Base-by-base conservation (phyloP, 352 stramenopile species). In the Pythium biforme region DNA sequence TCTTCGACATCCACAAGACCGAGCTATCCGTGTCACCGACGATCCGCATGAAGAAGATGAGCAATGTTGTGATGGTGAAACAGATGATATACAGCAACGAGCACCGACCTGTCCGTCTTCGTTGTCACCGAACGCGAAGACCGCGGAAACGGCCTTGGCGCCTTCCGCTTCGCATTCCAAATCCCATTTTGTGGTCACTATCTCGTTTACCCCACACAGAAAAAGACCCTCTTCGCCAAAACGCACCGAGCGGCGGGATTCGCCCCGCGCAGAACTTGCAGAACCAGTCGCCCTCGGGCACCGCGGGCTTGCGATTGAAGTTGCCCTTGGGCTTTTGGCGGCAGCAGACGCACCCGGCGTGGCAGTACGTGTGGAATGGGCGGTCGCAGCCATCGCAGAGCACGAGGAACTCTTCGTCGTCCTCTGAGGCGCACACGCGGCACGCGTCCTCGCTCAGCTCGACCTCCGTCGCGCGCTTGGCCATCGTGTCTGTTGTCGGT, bases 261-360 rank as follows among this genome's bases (percentile, higher is more conserved):
- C 74, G 84, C 23, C 80, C 84, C 14, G 80, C 79, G 61, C 84
- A 93, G 47, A 93, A 90, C 70, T 93, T 93, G 80, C 84, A 91
- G 60, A 91, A 93, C 84, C 84, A 93, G 68, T 93, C 84, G 61
- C 84, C 84, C 25, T 93, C 81, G 31, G 84, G 84, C 57, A 93
- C 84, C 0, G 80, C 68, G 12, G 79, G 81, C 59, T 89, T 88
- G 68, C 81, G 81, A 41, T 77, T 79, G 67, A 91, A 91, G 65
- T 80, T 88, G 72, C 81, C 86, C 65, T 84, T 86, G 51, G 84
- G 84, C 63, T 91, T 91, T 37, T 79, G 73, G 55, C 77, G 75
- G 69, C 84, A 93, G 73, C 84, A 93, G 23, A 84, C 80, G 70
- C 84, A 93, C 54, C 84, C 84, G 12, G 80, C 64, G 62, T 86